Conservation (phyloP, 345 rosid species). For the Eucalyptus rudis region DNA sequence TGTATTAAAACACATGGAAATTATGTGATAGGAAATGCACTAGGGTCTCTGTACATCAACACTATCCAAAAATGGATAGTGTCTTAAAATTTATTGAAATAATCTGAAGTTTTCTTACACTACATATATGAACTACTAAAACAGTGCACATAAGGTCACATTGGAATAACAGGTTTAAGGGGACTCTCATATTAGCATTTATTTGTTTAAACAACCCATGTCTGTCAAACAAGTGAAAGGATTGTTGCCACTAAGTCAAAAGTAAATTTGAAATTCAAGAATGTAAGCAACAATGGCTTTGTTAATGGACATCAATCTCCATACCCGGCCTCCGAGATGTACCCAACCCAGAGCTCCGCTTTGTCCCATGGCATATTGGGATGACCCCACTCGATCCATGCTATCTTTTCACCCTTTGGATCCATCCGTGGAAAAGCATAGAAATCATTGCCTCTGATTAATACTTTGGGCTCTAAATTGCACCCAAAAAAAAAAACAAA, state of each 20-base stretch:
- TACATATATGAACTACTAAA: not conserved
- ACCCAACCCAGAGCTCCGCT: conserved; percentile 90
- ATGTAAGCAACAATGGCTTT: not conserved
- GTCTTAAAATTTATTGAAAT: not conserved
- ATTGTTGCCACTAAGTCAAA: not conserved
- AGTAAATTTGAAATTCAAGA: not conserved
- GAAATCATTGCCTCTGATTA: conserved; percentile 75
- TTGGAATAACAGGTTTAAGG: not conserved
- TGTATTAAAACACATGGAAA: not conserved
- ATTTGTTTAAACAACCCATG: not conserved
- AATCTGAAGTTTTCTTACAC: not conserved
- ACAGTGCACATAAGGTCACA: not conserved
- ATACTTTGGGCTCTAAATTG: conserved; percentile 57
- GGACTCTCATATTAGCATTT: not conserved
- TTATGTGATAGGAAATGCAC: not conserved
- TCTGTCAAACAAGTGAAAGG: not conserved
- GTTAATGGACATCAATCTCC: not conserved
- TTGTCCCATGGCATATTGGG: conserved; percentile 98
- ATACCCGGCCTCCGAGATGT: conserved; percentile 74
- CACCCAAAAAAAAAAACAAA: not conserved
- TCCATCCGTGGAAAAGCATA: conserved; percentile 95
- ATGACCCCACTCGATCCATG: conserved; percentile 92
- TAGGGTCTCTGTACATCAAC: not conserved
- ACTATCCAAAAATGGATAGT: not conserved
- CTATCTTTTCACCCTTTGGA: conserved; percentile 48